Conservation (phyloP, 2,329 filamentous ascomycete species). For the Phyllachora maydis region DNA sequence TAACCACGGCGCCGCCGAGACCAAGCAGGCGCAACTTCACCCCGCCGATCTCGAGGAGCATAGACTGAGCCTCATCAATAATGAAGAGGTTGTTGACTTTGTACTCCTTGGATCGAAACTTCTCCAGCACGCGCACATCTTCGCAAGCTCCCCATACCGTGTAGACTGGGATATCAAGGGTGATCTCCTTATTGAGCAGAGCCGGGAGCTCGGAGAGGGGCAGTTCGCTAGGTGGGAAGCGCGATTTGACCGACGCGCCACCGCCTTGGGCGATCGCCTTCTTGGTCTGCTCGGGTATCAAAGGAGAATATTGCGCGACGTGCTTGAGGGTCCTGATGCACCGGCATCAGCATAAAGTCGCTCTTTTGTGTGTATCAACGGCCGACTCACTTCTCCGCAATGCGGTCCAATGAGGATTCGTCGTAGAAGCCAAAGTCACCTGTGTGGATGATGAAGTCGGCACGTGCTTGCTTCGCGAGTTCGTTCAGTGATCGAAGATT, state of each 20-base stretch:
- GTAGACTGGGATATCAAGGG: constrained; percentile 90
- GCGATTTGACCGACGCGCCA: constrained; percentile 63
- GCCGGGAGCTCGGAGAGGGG: constrained; percentile 82
- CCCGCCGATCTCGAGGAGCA: constrained; percentile 82
- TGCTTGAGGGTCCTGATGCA: constrained; percentile 71
- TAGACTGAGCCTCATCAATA: constrained; percentile 92
- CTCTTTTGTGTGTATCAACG: too few species aligned
- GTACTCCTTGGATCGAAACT: constrained; percentile 93
- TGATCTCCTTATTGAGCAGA: constrained; percentile 73
- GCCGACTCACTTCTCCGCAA: constrained; percentile 76
- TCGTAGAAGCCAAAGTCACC: constrained; percentile 99
- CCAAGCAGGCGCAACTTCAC: constrained; percentile 90
- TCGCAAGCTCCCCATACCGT: constrained; percentile 98
- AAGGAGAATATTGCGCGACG: constrained; percentile 92
- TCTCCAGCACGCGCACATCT: constrained; percentile 91
- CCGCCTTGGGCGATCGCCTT: constrained; percentile 45
- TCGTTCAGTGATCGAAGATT: constrained; percentile 93
- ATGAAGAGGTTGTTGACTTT: constrained; percentile 96
- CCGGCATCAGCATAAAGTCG: too few species aligned
- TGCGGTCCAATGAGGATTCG: constrained; percentile 82
- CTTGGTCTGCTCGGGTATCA: constrained; percentile 63
- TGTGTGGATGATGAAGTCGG: constrained; percentile 95
- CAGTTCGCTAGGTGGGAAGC: constrained; percentile 62
- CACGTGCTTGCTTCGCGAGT: constrained; percentile 80
- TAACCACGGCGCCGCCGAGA: constrained; percentile 87